Percentiles rank a stretch among this genome's conserved stretches.
Evolutionary conservation across 1,284 basidiomycete species (phyloP).

Genomic region (Mycocalia duriaeana): DNA sequence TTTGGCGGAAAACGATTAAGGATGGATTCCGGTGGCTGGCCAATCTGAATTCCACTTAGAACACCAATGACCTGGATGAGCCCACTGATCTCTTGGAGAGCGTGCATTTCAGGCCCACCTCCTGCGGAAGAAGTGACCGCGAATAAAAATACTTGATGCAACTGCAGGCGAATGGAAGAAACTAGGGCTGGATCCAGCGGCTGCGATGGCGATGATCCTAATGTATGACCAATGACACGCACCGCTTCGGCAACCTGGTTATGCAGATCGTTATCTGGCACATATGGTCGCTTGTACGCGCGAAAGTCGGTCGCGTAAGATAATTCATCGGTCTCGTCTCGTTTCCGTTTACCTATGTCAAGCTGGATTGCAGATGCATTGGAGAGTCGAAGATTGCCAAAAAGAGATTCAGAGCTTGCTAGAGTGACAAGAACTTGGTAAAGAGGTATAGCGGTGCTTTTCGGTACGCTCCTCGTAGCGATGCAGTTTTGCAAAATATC

Average conservation of each 20-base stretch:
- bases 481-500: constrained; percentile 48
- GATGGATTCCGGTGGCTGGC: constrained; percentile 35
- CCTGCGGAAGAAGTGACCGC: constrained; percentile 60
- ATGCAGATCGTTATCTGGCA: constrained; percentile 39
- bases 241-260: constrained; percentile 53
- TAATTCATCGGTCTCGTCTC: constrained; percentile 49
- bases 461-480: constrained; percentile 42
- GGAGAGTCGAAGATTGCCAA: constrained; percentile 57
- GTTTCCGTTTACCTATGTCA: constrained; percentile 64
- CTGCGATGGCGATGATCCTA: constrained; percentile 36
- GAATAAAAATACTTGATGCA: constrained; percentile 73
- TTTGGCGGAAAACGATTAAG: constrained; percentile 19
- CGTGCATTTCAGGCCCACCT: constrained; percentile 46
- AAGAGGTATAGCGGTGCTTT: constrained; percentile 47
- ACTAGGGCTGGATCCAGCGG: constrained; percentile 51
- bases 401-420: constrained; percentile 58
- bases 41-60: constrained; percentile 67
- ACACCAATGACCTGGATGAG: constrained; percentile 75
- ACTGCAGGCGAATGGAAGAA: constrained; percentile 57
- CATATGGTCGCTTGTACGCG: constrained; percentile 41
- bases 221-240: constrained; percentile 43
- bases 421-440: constrained; percentile 56
- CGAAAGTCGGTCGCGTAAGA: constrained; percentile 24
- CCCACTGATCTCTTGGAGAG: constrained; percentile 67
- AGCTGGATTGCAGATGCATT: constrained; percentile 53